phyloP scores from a whole-genome alignment of 768 basidiomycete genomes.

The Lentinula guzmanii region DNA sequence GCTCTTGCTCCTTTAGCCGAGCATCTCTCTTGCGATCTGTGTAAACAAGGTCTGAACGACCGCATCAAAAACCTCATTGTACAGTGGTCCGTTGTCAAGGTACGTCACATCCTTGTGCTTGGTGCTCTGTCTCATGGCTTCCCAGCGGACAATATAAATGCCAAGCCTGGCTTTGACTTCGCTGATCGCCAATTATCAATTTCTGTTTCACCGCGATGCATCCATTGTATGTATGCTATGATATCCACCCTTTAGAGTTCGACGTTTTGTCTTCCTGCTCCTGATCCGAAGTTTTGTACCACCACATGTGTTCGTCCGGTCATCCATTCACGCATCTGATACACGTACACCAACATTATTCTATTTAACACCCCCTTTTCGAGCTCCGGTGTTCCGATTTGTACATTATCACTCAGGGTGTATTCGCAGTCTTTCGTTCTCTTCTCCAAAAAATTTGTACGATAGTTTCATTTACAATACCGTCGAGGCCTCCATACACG shows the following conservation, averaged over 20 bases:
- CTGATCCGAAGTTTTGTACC: neutral
- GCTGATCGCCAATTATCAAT: neutral
- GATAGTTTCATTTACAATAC: neutral
- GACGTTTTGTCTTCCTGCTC: neutral
- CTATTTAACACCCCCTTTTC: neutral
- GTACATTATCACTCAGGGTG: neutral
- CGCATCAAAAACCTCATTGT: conserved; percentile 62
- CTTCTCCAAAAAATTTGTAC: neutral
- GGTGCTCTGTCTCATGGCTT: neutral
- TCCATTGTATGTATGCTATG: neutral
- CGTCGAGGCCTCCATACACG: conserved; percentile 1
- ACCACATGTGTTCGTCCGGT: neutral
- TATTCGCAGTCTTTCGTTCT: neutral
- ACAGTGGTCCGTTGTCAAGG: conserved; percentile 80
- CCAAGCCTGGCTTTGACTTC: neutral
- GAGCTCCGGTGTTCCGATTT: neutral
- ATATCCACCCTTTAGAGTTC: neutral
- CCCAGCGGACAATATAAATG: conserved; percentile 52
- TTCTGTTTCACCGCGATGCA: neutral
- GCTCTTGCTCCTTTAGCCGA: conserved; percentile 66
- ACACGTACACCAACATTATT: neutral
- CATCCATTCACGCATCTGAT: conserved; percentile 2
- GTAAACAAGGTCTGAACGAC: conserved; percentile 53
- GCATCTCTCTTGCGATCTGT: conserved; percentile 65
- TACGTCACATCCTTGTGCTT: conserved; percentile 18